Base-by-base conservation (phyloP, 352 stramenopile genomes). In the Phytophthora agathidicida region DNA sequence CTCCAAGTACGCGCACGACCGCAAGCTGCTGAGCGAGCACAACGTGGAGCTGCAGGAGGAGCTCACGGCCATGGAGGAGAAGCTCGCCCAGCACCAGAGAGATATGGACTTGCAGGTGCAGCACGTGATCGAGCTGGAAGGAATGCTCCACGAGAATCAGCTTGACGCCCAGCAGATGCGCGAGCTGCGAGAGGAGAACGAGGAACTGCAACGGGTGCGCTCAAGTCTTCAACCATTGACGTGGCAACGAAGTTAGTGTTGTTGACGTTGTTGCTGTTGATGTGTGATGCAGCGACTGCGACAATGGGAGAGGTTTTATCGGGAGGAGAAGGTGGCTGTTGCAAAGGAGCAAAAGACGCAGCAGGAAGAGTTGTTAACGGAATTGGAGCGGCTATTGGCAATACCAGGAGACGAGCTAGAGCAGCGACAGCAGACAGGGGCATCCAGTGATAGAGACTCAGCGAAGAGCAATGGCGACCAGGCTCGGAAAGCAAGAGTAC, bases 11-110 rank as follows among this genome's bases (percentile, higher is more conserved):
- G 80, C 83, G 8, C 80, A 90, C 26, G 80, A 94, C 28, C 77
- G 82, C 1, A 94, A 94, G 55, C 60, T 91, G 13, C 52, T 91
- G 44, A 91, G 79, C 17, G 85, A 92, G 53, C 80, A 91, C 66
- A 94, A 94, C 37, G 71, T 94, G 36, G 83, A 92, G 63, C 69
- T 93, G 9, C 80, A 92, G 32, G 68, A 88, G 20, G 47, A 75
- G 31, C 56, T 90, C 17, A 65, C 61, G 13, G 46, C 58, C 7
- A 75, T 89, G 56, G 77, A 94, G 43, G 66, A 78, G 41, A 74
- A 76, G 17, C 57, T 84, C 0, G 37, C 11, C 11, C 63, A 62
- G 43, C 66, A 89, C 36, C 62, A 91, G 53, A 52, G 51, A 3
- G 82, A 91, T 9, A 75, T 81, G 57, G 75, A 91, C 43, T 27